Evolutionary conservation across 2,329 filamentous ascomycete species (phyloP), one percentile per base, ranked within the genome.

Genomic region (Ascosphaera pollenicola): DNA sequence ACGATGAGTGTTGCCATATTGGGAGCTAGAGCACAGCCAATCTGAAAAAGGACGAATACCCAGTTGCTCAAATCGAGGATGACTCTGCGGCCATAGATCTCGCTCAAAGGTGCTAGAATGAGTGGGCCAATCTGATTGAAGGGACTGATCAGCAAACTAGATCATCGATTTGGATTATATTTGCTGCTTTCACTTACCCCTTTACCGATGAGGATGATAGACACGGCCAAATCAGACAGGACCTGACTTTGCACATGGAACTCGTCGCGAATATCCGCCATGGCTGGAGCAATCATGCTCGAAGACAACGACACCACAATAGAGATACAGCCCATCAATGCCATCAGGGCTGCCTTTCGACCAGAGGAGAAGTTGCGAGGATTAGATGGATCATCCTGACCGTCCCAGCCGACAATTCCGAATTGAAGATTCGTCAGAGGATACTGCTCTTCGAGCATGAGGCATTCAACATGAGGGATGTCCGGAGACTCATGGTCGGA

Each of bases 41-140:
- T 63, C 36, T 70, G 68, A 59, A 70, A 76, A 1, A 66, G 49
- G 17, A 74, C 75, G 3, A 70, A 73, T 40, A 62, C 54, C 46
- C 70, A 63, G 45, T 73, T 78, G 40, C 69, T 65, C 1, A 50
- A 51, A 16, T 65, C 62, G 42, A 76, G 61, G 50, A 76, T 75
- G 15, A 77, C 61, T 28, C 65, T 54, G 5, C 70, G 61, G 5
- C 70, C 75, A 41, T 69, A 75, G 11, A 78, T 56, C 48, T 80
- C 75, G 16, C 68, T 63, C 4, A 79, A 49, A 0, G 74, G 73
- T 2, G 74, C 75, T 62, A 75, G 75, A 2, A 78, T 46, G 3
- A 77, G 55, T 1, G 73, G 72, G 1, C 71, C 71, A 39, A 75
- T 41, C 38, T 49, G 47, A 40, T 73, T 24, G 10, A 24, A 24